Percentiles rank a stretch among this genome's conserved stretches.
Conservation (phyloP, 2,329 filamentous ascomycete species). For the Zarea fungicola region DNA sequence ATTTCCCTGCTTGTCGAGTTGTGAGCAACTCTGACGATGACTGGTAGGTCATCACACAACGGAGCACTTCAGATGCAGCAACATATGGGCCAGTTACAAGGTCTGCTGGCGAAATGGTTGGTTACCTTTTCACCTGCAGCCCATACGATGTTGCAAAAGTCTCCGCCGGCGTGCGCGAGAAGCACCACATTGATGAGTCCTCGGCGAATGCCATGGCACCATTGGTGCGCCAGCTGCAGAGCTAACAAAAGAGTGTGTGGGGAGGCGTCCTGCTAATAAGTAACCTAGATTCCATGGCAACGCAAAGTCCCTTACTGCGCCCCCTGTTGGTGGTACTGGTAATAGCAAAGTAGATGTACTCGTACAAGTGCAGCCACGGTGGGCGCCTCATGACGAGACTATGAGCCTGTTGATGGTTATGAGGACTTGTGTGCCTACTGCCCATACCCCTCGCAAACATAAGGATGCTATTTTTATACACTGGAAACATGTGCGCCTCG, state of each 20-base stretch:
- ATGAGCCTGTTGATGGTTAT: no score
- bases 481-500: not conserved
- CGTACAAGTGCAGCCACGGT: no score
- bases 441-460: no score
- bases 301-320: not conserved
- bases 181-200: not conserved
- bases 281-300: not conserved
- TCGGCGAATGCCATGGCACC: not conserved
- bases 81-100: no score
- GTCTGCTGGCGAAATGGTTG: not conserved
- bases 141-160: constrained; percentile 9
- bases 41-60: no score
- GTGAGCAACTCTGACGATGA: no score
- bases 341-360: no score
- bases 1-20: not conserved
- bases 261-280: not conserved
- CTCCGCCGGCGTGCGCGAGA: constrained; percentile 1
- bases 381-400: no score
- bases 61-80: no score
- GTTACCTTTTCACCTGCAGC: not conserved
- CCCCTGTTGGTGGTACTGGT: not conserved
- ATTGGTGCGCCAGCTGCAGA: not conserved
- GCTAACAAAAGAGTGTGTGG: constrained; percentile 5
- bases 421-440: no score
- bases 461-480: not conserved